phyloP scores from a whole-genome alignment of 1,139 yeast species.

The Yamadazyma kanchanaburiensis region DNA sequence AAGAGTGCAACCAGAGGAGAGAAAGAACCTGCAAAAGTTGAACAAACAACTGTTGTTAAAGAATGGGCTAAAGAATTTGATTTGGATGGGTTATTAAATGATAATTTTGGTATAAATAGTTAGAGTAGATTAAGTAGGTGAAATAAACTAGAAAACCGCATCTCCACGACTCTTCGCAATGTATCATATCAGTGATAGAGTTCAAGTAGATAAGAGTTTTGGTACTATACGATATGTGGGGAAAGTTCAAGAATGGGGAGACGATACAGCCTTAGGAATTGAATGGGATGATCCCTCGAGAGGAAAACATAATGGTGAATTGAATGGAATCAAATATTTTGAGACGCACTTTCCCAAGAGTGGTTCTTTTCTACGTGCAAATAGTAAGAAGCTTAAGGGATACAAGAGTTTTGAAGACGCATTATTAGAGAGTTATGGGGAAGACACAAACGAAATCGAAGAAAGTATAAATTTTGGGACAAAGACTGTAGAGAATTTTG shows the following conservation, averaged over 20 bases:
- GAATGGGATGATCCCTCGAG: slow-evolving; percentile 77
- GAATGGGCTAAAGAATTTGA: slow-evolving; percentile 95
- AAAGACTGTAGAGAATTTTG: slow-evolving; percentile 59
- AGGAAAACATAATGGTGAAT: slow-evolving; percentile 81
- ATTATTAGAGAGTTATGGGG: slow-evolving; percentile 45
- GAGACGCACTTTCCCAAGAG: slow-evolving; percentile 25
- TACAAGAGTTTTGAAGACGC: slow-evolving; percentile 44
- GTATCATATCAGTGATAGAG: slow-evolving; percentile 26
- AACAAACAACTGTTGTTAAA: slow-evolving; percentile 79
- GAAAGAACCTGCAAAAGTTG: slow-evolving; percentile 52
- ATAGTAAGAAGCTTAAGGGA: slow-evolving; percentile 26
- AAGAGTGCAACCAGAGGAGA: slow-evolving; percentile 45
- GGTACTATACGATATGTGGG: slow-evolving; percentile 72
- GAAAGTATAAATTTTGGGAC: slow-evolving; percentile 42
- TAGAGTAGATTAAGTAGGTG: too few species aligned
- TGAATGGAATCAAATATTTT: slow-evolving; percentile 63
- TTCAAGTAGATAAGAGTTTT: slow-evolving; percentile 40
- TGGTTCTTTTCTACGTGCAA: slow-evolving; percentile 66
- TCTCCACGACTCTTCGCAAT: too few species aligned
- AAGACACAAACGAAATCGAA: slow-evolving; percentile 17
- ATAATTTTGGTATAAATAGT: slow-evolving; percentile 9
- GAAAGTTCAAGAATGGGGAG: slow-evolving; percentile 57
- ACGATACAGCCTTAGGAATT: slow-evolving; percentile 58
- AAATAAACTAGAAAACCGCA: too few species aligned
- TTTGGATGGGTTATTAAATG: slow-evolving; percentile 69